Evolutionary conservation across 1,284 basidiomycete species (phyloP).

Genomic region (Malassezia arunalokei): DNA sequence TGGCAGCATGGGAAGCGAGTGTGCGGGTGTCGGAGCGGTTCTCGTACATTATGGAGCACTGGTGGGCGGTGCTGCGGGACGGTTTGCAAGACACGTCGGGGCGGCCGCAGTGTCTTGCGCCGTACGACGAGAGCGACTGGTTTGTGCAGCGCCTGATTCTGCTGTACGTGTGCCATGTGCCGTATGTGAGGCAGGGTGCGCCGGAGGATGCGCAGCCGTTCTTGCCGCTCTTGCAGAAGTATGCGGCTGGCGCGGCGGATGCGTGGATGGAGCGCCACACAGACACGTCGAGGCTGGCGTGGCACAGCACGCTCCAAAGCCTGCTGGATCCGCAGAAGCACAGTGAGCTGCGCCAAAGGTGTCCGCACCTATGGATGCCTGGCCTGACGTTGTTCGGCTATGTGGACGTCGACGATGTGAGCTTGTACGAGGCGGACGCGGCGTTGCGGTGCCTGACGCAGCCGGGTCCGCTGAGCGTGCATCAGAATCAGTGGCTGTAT

Average conservation of each 20-base stretch:
- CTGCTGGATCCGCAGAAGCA: no score
- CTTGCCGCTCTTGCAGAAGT: not conserved
- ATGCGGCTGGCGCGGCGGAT: not conserved
- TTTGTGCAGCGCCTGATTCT: constrained; percentile 3
- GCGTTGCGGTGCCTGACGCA: no score
- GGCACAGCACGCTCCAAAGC: no score
- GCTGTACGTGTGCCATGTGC: constrained; percentile 10
- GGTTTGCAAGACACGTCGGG: not conserved
- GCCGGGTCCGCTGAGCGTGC: not conserved
- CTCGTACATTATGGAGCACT: not conserved
- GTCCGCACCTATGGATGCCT: no score
- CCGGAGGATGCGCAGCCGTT: constrained; percentile 6
- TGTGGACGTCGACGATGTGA: no score
- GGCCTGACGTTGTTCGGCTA: no score
- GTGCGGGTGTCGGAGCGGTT: not conserved
- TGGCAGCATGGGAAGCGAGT: not conserved
- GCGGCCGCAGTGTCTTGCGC: not conserved
- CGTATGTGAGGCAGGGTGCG: not conserved
- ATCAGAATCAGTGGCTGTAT: not conserved
- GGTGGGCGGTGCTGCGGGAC: not conserved
- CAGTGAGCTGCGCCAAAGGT: no score
- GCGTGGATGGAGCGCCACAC: not conserved
- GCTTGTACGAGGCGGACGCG: no score
- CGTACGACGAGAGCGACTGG: not conserved
- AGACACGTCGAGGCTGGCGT: no score